These are phyloP conservation scores for Penicillium sp. DNA, from an alignment of 2,329 filamentous ascomycete genomes.

Conservation along the genomic window DNA sequence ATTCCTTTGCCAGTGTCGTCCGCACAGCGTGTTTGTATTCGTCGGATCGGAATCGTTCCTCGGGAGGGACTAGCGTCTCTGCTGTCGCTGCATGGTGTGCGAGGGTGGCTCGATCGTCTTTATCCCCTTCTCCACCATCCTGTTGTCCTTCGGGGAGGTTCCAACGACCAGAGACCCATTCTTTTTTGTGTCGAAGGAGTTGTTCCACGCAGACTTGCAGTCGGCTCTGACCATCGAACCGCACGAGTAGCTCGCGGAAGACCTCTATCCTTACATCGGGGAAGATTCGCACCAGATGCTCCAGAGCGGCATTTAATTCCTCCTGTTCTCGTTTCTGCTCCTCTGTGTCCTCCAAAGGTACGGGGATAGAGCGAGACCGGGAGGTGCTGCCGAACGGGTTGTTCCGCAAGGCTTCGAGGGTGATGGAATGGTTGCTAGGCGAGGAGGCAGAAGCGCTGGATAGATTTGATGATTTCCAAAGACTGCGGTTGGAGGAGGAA, in stretches of 20 bases:
- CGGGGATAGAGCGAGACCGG: slow-evolving; percentile 31
- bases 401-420: slow-evolving; percentile 50
- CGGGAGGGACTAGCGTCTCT: slow-evolving; percentile 35
- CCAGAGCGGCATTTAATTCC: slow-evolving; percentile 48
- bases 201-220: slow-evolving; percentile 53
- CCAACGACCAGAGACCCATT: slow-evolving; percentile 54
- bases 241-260: slow-evolving; percentile 51
- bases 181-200: slow-evolving; percentile 49
- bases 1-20: slow-evolving; percentile 46
- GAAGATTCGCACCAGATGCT: slow-evolving; percentile 48
- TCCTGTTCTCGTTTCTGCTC: slow-evolving; percentile 41
- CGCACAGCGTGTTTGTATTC: slow-evolving; percentile 50
- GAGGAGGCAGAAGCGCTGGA: slow-evolving; percentile 19
- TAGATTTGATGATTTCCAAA: slow-evolving; percentile 16
- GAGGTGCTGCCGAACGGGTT: slow-evolving; percentile 47
- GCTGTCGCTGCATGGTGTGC: slow-evolving; percentile 15
- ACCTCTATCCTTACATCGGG: slow-evolving; percentile 53
- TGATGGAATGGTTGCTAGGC: slow-evolving; percentile 35
- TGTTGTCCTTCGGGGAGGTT: slow-evolving; percentile 39
- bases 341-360: slow-evolving; percentile 24
- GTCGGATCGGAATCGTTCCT: slow-evolving; percentile 50
- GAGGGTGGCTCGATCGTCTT: neutral
- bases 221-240: slow-evolving; percentile 52
- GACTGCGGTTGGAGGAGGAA: slow-evolving; percentile 21
- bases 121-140: slow-evolving; percentile 8